Base-by-base conservation (phyloP, 257 asterid species). In the Galeopsis tetrahit region DNA sequence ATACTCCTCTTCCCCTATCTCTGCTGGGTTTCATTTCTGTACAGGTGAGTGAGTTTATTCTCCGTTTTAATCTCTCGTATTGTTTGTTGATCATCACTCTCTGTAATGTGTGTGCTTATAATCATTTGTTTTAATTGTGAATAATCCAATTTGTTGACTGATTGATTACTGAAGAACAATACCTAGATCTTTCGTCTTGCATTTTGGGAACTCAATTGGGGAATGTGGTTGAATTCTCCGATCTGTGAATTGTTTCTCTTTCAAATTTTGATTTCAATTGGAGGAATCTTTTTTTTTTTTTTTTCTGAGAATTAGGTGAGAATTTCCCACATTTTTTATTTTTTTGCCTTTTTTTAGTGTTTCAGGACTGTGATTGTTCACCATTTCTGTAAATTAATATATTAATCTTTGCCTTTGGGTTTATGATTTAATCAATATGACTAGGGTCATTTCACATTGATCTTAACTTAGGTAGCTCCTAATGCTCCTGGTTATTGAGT, bases 241-340 rank as follows among this genome's bases (percentile, higher is more conserved):
- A 75, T 78, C 83, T 78, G 69, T 38, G 7, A 51, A 66, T 63
- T 66, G 64, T 31, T 35, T 74, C 36, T 69, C 40, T 35, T 31
- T 75, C 56, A 31, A 34, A 49, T 39, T 49, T 68, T 17, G 43
- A 17, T 42, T 57, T 66, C 36, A n/a, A 71, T 38, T 63, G 77
- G 77, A 63, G 15, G 58, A 58, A 75, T 68, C 77, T 65, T 55
- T 34, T 69, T 55, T 73, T 73, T 65, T 55, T 34, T 69, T 55
- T 73, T 73, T 75, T 60, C 55, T 35, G 34, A 9, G 48, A 64
- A 49, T 33, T 36, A 60, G 74, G 76, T 78, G 33, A 17, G 48
- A 40, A 57, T 39, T 69, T 53, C 69, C 68, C 59, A n/a, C 85
- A 44, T 44, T 61, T 35, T 39, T 34, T 62, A 42, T 21, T 21